Evolutionary conservation across 768 basidiomycete genomes (phyloP).

Genomic region (Rubroboletus pulcherrimus): DNA sequence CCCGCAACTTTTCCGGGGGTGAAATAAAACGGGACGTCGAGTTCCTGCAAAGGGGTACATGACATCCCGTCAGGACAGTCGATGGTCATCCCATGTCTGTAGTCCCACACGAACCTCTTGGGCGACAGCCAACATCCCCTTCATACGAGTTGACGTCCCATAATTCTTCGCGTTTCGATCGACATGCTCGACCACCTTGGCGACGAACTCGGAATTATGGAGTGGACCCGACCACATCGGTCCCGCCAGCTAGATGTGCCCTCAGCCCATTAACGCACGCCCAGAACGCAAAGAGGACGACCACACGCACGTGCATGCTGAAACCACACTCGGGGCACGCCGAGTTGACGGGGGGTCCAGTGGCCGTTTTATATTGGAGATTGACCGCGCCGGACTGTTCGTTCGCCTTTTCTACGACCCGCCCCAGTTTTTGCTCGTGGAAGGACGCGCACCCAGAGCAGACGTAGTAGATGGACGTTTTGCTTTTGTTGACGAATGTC

Average conservation of each 20-base stretch:
- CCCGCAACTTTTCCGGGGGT: constrained; percentile 77
- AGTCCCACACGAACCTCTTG: constrained; percentile 60
- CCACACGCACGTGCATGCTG: constrained; percentile 59
- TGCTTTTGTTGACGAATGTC: constrained; percentile 43
- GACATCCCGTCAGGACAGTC: background rate
- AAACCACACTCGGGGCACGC: constrained; percentile 83
- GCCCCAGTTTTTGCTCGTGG: constrained; percentile 84
- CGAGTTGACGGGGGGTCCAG: constrained; percentile 62
- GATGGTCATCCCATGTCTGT: background rate
- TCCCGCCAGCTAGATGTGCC: constrained; percentile 64
- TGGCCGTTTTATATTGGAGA: constrained; percentile 64
- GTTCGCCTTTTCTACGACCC: constrained; percentile 56
- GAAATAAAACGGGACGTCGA: constrained; percentile 79
- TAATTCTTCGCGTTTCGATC: constrained; percentile 61
- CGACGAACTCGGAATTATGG: constrained; percentile 72
- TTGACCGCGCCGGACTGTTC: constrained; percentile 56
- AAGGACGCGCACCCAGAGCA: constrained; percentile 82
- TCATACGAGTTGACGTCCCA: constrained; percentile 80
- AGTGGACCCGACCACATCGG: constrained; percentile 96
- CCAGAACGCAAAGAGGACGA: background rate
- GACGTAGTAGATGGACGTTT: constrained; percentile 80
- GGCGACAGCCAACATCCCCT: constrained; percentile 92
- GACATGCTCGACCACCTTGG: constrained; percentile 71
- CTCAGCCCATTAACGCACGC: background rate
- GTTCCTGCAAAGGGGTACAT: constrained; percentile 48